Evolutionary conservation across 2,329 filamentous ascomycete species (phyloP), one percentile per base, ranked within the genome.

Genomic region (Exophiala mesophila): DNA sequence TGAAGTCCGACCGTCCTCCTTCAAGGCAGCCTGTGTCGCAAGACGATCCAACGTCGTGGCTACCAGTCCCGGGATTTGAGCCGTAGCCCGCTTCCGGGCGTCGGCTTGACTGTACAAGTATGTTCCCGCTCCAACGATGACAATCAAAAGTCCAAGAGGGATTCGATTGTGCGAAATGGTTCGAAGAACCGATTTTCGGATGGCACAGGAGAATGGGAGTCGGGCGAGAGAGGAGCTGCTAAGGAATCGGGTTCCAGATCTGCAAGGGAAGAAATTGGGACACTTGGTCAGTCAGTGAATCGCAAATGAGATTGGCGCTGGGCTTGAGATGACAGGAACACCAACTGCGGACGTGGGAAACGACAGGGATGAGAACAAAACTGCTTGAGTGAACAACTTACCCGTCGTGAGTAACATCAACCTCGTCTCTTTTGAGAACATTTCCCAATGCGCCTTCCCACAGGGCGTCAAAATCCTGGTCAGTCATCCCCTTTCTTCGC

Each of bases 381-480:
- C 41, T 23, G 44, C 34, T 32, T 30, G 38, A 41, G 37, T 36
- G 17, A 38, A 29, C 45, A 41, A 71, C 78, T 78, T 76, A 82
- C 80, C 70, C 70, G 59, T 78, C 71, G 32, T 69, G 68, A 31
- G 66, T 71, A 54, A 69, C 71, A 15, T 76, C 63, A 31, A 83
- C 65, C 61, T 84, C 80, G 33, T 84, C 80, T 38, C 75, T 70
- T 15, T 67, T 65, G 28, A 73, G 57, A 21, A 75, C 64, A 38
- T 74, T 71, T 9, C 69, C 70, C 33, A 74, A 57, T 8, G 72
- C 70, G 19, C 67, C 67, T 45, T 67, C 65, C 70, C 70, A 75
- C 5, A 98, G 77, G 44, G 95, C 87, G 54, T 97, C 88, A 58
- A 98, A 96, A 60, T 97, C 90, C 30, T 84, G 76, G 58, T 88